Evolutionary conservation across 345 rosid genomes (phyloP), one percentile per base, ranked within the genome.

Genomic region (Bruguiera sexangula): DNA sequence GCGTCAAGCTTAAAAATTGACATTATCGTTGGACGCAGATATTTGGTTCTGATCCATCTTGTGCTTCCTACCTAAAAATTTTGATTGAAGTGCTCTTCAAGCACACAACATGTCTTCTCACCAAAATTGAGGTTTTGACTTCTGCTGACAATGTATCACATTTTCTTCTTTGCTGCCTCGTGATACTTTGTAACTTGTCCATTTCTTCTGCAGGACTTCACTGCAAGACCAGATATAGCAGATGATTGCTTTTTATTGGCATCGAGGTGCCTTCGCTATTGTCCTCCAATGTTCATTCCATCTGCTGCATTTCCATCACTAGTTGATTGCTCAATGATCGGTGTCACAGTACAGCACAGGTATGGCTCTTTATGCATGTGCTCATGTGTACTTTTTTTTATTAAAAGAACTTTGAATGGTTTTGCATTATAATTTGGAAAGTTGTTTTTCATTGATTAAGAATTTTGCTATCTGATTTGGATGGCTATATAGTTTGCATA

Each of bases 181-280:
- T 68, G 63, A 19, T 56, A 27, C 60, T 57, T 73, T 63, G 62
- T 69, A 65, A 31, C 73, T 30, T 73, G 43, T 43, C 43, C 70
- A 50, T 63, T 65, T 72, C 57, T 70, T 70, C 51, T 84, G 73
- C 88, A 95, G 99, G 99, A 95, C 54, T 88, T 95, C 70, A 90
- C 98, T 34, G 81, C 92, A 16, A 89, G 97, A 70, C 99, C 99
- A 62, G 99, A 95, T 69, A 83, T 92, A 73, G 94, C 94, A 67
- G 99, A 92, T 82, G 99, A 92, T 83, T 95, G 99, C 75, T 95
- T 92, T 78, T 73, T 95, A 68, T 80, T 95, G 78, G 99, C 99
- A 57, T 95, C 97, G 26, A 86, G 99, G 69, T 95, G 99, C 81
- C 88, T 95, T 73, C 98, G 97, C 48, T 95, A 95, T 79, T 95